Base-by-base conservation (phyloP, 441 rosid species). In the Brassica balearica region DNA sequence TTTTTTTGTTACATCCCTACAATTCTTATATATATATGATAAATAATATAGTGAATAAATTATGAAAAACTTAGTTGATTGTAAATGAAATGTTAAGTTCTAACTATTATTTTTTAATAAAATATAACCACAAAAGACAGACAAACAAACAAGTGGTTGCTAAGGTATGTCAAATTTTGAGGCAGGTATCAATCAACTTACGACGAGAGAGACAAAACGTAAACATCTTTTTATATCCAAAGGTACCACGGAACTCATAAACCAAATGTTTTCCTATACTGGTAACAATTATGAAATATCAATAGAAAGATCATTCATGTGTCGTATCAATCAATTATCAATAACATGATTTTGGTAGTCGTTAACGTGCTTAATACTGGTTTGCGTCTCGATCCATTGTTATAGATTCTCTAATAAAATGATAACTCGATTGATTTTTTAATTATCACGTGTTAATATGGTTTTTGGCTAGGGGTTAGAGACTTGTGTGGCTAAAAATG, bases 211-310 rank as follows among this genome's bases (percentile, higher is more conserved):
- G 69, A 71, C 82, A 65, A 20, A 75, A 65, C 73, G 59, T 48
- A 70, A 32, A 71, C 64, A 32, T 23, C 83, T 71, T 46, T 65
- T 67, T 73, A 73, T 73, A 71, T 75, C 74, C 53, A 71, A 75
- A 75, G 73, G 74, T 71, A 80, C 83, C 71, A 76, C 74, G 77
- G 83, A 80, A 60, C 91, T 87, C 84, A 90, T 36, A 66, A 36
- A 66, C 55, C 65, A 34, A 71, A 15, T 75, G 6, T 3, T 68
- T 80, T 22, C 73, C 65, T 11, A 58, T 14, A 46, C 23, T 15
- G 64, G 77, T 60, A 75, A 71, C 41, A 29, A 22, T 61, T 27
- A 74, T 7, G 43, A 75, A 48, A 48, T 65, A 53, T 62, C n/a
- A 36, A 75, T 22, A 8, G 11, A 70, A 8, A 38, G 36, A 43